These are phyloP conservation scores for Coccomyxa sp. DNA, from an alignment of 139 green algal species.

Conservation along the genomic window DNA sequence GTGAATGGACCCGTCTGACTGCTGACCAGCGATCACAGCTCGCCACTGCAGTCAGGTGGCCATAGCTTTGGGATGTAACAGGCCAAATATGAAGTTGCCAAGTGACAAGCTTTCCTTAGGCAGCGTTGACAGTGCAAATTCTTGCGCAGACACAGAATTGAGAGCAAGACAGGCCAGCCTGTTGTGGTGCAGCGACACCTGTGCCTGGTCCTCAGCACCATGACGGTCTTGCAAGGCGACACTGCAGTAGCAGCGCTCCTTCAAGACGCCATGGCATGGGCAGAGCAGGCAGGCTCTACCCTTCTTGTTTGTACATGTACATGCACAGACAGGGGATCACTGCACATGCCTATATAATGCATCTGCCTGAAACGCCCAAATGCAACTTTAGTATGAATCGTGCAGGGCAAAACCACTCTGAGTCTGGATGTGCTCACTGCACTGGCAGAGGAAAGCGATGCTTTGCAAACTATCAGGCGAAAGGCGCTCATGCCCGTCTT, in stretches of 20 bases:
- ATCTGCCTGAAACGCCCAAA: not conserved
- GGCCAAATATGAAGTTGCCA: not conserved
- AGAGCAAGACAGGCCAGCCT: not conserved
- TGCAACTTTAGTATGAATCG: not conserved
- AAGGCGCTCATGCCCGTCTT: not conserved
- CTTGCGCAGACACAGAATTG: not conserved
- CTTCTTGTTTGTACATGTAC: no score
- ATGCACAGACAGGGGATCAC: not conserved
- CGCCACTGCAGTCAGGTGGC: constrained; percentile 7
- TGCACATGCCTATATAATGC: not conserved
- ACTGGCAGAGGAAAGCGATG: not conserved
- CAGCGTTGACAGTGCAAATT: not conserved
- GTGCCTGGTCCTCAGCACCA: constrained; percentile 13
- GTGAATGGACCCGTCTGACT: not conserved
- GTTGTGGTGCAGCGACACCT: constrained; percentile 10
- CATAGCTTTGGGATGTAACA: no score
- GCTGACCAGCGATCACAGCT: not conserved
- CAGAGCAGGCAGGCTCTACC: not conserved
- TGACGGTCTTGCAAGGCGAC: constrained; percentile 8
- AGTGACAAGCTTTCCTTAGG: not conserved
- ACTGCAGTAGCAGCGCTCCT: not conserved
- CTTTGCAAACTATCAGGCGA: not conserved
- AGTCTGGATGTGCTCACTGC: not conserved
- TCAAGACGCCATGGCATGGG: not conserved
- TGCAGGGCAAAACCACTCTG: not conserved